Evolutionary conservation across 805 yeast species (phyloP).

Genomic region (Clavispora fructus): DNA sequence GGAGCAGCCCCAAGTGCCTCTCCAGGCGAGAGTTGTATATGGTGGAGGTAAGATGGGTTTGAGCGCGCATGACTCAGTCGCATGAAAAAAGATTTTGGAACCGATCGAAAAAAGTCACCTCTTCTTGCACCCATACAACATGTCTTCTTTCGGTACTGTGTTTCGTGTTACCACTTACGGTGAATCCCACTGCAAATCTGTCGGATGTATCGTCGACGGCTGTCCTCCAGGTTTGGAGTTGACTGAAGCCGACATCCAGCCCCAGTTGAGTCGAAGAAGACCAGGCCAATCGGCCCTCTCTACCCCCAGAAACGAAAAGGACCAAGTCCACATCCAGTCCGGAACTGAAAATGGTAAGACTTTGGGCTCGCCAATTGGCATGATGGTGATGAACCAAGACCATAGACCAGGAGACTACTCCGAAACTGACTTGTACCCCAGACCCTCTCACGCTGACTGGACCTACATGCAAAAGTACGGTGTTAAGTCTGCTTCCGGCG

Average conservation of each 20-base stretch:
- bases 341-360: constrained; percentile 91
- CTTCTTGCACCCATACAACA: constrained; percentile 8
- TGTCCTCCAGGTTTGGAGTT: constrained; percentile 92
- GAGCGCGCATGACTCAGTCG: background rate
- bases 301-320: constrained; percentile 96
- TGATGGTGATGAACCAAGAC: constrained; percentile 90
- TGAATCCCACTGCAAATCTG: constrained; percentile 95
- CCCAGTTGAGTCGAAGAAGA: constrained; percentile 93
- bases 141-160: constrained; percentile 40
- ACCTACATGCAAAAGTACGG: constrained; percentile 91
- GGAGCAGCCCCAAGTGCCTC: too few species aligned
- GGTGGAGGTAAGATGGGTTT: too few species aligned
- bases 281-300: constrained; percentile 93
- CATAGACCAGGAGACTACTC: constrained; percentile 95
- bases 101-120: background rate
- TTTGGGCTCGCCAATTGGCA: constrained; percentile 91
- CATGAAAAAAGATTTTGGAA: background rate
- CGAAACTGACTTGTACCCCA: constrained; percentile 91
- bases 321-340: constrained; percentile 84
- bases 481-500: constrained; percentile 90
- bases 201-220: constrained; percentile 97
- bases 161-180: constrained; percentile 89
- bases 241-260: constrained; percentile 85
- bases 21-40: too few species aligned
- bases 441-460: constrained; percentile 97